Percentiles rank a stretch among this genome's conserved stretches.
Evolutionary conservation across 768 basidiomycete species (phyloP).

Genomic region (Ramaria rubella): DNA sequence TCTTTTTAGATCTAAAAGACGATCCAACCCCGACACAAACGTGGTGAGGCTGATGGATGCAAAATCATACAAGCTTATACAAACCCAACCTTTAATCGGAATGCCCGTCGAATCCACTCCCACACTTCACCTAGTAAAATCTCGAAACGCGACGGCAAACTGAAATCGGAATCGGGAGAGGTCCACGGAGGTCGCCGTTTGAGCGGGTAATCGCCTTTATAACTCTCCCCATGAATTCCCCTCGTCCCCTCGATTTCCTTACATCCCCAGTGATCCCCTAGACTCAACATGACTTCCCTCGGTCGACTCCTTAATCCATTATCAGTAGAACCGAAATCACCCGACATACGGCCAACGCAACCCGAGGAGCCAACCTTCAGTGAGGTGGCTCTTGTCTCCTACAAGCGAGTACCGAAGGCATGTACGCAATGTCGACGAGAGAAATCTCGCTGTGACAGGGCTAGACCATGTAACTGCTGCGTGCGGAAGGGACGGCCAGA

Average conservation of each 20-base stretch:
- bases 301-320: not conserved
- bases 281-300: not conserved
- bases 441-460: constrained; percentile 54
- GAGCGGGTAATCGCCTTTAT: not conserved
- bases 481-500: constrained; percentile 46
- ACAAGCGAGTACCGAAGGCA: not conserved
- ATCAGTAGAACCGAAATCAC: not conserved
- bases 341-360: not conserved
- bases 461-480: constrained; percentile 32
- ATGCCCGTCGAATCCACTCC: no score
- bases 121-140: no score
- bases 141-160: no score
- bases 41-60: no score
- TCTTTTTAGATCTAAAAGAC: no score
- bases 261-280: not conserved
- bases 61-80: no score
- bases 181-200: no score
- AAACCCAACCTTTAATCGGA: no score
- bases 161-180: not conserved
- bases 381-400: not conserved
- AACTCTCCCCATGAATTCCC: not conserved
- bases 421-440: constrained; percentile 34
- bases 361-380: not conserved
- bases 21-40: no score
- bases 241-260: not conserved